phyloP scores from a whole-genome alignment of 495 filamentous ascomycete genomes.

The Trichoderma gamsii region DNA sequence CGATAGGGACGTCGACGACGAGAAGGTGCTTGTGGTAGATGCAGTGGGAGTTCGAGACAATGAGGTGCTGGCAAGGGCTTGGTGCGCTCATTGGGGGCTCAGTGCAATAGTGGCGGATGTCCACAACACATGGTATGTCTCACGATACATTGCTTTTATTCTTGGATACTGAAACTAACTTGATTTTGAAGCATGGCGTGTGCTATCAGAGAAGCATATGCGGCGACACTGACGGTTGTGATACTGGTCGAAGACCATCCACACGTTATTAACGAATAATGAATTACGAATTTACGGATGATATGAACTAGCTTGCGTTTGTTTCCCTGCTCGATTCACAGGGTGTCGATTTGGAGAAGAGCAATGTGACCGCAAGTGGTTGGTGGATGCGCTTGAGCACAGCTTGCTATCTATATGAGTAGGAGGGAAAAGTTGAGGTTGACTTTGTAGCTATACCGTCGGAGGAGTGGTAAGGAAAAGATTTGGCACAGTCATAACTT shows the following conservation, averaged over 20 bases:
- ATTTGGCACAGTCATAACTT: background rate
- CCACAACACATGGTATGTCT: slow-evolving; percentile 55
- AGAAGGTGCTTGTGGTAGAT: slow-evolving; percentile 61
- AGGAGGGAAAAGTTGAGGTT: background rate
- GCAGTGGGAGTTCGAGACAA: slow-evolving; percentile 65
- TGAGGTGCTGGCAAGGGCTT: slow-evolving; percentile 66
- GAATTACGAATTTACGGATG: slow-evolving; percentile 16
- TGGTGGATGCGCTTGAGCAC: background rate
- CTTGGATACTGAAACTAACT: slow-evolving; percentile 18
- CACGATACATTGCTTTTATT: slow-evolving; percentile 11
- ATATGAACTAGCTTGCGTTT: background rate
- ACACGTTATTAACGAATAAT: slow-evolving; percentile 29
- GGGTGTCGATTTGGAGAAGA: background rate
- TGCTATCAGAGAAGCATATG: slow-evolving; percentile 64
- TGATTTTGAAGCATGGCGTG: slow-evolving; percentile 51
- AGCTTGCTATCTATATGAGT: background rate
- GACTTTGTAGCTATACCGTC: background rate
- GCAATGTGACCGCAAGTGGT: background rate
- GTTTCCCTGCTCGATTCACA: background rate
- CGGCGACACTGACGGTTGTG: slow-evolving; percentile 61
- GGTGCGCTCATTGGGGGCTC: slow-evolving; percentile 65
- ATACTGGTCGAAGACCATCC: slow-evolving; percentile 53
- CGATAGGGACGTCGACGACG: slow-evolving; percentile 36
- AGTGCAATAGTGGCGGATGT: slow-evolving; percentile 61
- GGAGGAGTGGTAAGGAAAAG: background rate